A percentile compares a stretch with the other conserved stretches of the same genome.
phyloP scores from a whole-genome alignment of 768 basidiomycete genomes.

The Phanerochaete sordida region DNA sequence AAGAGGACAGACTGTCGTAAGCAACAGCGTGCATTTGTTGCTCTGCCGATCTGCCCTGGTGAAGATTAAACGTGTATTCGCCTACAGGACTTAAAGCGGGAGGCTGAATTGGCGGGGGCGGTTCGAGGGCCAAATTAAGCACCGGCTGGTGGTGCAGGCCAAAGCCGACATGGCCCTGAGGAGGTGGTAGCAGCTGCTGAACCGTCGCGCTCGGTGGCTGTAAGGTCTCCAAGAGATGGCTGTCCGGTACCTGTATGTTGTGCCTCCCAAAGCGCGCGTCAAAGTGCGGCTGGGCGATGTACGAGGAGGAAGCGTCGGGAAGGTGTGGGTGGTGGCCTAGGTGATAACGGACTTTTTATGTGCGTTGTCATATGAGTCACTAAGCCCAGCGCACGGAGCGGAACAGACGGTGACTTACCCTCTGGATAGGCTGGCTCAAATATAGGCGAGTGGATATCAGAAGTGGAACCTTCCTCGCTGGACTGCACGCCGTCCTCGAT shows the following conservation, averaged over 20 bases:
- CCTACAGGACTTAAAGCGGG: constrained; percentile 19
- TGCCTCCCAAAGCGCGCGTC: constrained; percentile 24
- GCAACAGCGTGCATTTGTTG: constrained; percentile 18
- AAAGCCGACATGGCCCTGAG: constrained; percentile 15
- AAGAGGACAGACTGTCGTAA: constrained; percentile 16
- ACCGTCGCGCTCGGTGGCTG: constrained; percentile 21
- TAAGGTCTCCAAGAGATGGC: constrained; percentile 25
- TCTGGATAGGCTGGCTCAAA: constrained; percentile 51
- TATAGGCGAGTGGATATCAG: constrained; percentile 67
- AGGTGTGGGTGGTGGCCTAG: constrained; percentile 18
- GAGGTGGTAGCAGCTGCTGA: constrained; percentile 20
- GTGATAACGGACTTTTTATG: constrained; percentile 73
- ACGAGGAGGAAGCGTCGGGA: constrained; percentile 16
- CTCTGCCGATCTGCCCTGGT: constrained; percentile 23
- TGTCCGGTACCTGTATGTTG: constrained; percentile 22
- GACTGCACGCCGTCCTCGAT: constrained; percentile 67
- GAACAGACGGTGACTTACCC: constrained; percentile 35
- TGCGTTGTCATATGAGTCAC: constrained; percentile 26
- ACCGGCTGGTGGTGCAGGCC: constrained; percentile 21
- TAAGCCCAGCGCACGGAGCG: constrained; percentile 21
- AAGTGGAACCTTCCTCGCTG: constrained; percentile 64
- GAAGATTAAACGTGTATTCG: constrained; percentile 26
- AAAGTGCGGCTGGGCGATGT: constrained; percentile 18
- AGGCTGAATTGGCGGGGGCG: constrained; percentile 18
- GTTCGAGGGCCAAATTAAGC: constrained; percentile 18